Base-by-base conservation (phyloP, 2,329 filamentous ascomycete species). In the Alternaria gansuensis region DNA sequence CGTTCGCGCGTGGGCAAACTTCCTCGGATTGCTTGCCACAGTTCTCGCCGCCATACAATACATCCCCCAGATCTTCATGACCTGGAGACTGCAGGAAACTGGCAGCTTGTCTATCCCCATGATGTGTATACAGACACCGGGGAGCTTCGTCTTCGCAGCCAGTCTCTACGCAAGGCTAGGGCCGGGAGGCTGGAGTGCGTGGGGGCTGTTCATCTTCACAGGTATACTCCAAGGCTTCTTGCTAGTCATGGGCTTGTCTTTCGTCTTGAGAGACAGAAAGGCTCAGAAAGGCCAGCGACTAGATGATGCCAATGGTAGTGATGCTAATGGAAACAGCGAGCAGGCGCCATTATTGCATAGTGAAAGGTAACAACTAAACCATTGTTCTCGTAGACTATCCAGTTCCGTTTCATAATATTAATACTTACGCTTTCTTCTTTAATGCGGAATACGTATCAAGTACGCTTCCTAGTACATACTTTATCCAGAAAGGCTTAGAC, bases 71-170 rank as follows among this genome's bases (percentile, higher is more conserved):
- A 96, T 99, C 64, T 93, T 88, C 80, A 97, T 91, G 51, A 99
- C 95, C 0, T 96, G 91, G 79, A 85, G 83, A 51, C 82, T 97
- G 57, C 90, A 94, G 74, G 89, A 93, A 69, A 90, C 96, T 2
- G 93, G 93, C 54, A 97, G 93, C 75, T 81, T 99, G 69, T 97
- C 92, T 72, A 95, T 99, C 56, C 90, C 92, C 4, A 98, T 97
- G 90, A 98, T 99, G 93, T 90, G 91, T 75, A 97, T 99, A 33
- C 95, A 99, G 77, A 97, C 94, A 0, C 95, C 95, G 0, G 95
- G 95, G 0, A 93, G 92, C 59, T 89, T 97, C 67, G 81, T 99
- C 6, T 98, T 96, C 80, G 93, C 94, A 0, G 89, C 85, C 11
- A 97, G 93, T 75, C 80, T 99, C 41, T 92, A 89, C 50, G 87